These are phyloP conservation scores for Morella rubra DNA, from an alignment of 306 rosid genomes.

Conservation along the genomic window DNA sequence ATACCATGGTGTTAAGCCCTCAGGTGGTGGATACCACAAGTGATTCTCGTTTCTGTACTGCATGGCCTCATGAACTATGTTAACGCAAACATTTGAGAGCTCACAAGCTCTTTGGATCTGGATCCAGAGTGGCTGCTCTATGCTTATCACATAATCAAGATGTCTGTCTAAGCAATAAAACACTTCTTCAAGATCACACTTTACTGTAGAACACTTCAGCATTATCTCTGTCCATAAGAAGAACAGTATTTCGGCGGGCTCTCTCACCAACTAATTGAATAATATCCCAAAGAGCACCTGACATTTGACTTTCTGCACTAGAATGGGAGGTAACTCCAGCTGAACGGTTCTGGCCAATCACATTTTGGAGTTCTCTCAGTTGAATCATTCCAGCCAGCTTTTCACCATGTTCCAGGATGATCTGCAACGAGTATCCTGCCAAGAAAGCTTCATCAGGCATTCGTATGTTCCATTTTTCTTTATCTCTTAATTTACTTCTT, in stretches of 20 bases:
- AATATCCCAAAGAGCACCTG: conserved; percentile 98
- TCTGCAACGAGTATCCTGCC: conserved; percentile 82
- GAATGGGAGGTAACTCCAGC: conserved; percentile 45
- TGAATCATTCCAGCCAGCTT: conserved; percentile 91
- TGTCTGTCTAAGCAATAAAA: conserved; percentile 82
- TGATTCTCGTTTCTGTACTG: conserved; percentile 69
- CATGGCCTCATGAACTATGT: conserved; percentile 60
- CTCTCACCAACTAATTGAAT: conserved; percentile 92
- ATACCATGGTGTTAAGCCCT: conserved; percentile 89
- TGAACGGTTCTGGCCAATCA: conserved; percentile 72
- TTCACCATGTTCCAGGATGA: conserved; percentile 91
- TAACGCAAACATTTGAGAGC: conserved; percentile 82
- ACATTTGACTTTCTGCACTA: conserved; percentile 52
- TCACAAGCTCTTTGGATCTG: conserved; percentile 87
- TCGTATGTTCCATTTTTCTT: conserved; percentile 14
- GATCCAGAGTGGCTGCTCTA: conserved; percentile 61
- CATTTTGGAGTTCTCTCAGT: conserved; percentile 82
- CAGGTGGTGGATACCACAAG: conserved; percentile 98
- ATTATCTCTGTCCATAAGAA: conserved; percentile 97
- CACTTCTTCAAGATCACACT: conserved; percentile 86
- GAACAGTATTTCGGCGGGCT: conserved; percentile 83
- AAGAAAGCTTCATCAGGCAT: conserved; percentile 27
- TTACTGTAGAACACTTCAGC: conserved; percentile 96
- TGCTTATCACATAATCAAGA: conserved; percentile 64
- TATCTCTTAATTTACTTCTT: neutral